Conservation (phyloP, 2,329 filamentous ascomycete genomes). For the Didymella sp. region DNA sequence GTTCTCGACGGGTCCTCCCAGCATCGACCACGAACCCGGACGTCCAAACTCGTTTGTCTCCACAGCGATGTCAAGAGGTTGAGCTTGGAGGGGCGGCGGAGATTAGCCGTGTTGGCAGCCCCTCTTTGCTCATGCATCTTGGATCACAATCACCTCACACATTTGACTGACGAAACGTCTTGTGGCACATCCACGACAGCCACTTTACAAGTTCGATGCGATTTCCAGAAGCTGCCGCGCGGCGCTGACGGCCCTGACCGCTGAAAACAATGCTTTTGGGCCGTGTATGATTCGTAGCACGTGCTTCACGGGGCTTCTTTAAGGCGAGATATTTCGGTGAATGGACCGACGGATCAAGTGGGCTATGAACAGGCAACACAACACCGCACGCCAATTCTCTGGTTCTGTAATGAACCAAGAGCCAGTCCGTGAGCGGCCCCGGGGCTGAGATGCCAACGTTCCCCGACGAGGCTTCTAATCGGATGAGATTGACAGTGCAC, state of each 20-base stretch:
- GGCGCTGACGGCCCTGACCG: conserved; percentile 21
- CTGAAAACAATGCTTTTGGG: conserved; percentile 28
- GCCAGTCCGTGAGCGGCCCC: conserved; percentile 22
- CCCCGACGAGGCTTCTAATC: conserved; percentile 29
- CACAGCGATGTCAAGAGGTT: conserved; percentile 17
- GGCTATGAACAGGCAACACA: conserved; percentile 21
- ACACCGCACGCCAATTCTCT: conserved; percentile 26
- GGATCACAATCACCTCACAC: conserved; percentile 19
- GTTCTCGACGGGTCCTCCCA: conserved; percentile 14
- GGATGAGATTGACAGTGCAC: conserved; percentile 32
- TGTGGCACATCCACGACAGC: conserved; percentile 15
- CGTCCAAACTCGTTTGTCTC: conserved; percentile 12
- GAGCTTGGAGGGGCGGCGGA: conserved; percentile 16
- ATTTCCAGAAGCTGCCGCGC: conserved; percentile 28
- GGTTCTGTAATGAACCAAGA: conserved; percentile 18
- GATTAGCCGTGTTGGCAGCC: conserved; percentile 24
- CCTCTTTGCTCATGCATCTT: conserved; percentile 19
- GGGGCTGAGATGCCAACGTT: conserved; percentile 32
- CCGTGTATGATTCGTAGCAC: conserved; percentile 19
- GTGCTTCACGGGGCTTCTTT: conserved; percentile 25
- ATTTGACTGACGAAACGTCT: conserved; percentile 10
- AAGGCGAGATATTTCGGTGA: conserved; percentile 27
- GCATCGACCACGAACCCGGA: conserved; percentile 11
- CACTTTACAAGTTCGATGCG: conserved; percentile 21
- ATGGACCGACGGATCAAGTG: conserved; percentile 13